phyloP scores from a whole-genome alignment of 768 basidiomycete species.

The Rhodotorula kratochvilovae region DNA sequence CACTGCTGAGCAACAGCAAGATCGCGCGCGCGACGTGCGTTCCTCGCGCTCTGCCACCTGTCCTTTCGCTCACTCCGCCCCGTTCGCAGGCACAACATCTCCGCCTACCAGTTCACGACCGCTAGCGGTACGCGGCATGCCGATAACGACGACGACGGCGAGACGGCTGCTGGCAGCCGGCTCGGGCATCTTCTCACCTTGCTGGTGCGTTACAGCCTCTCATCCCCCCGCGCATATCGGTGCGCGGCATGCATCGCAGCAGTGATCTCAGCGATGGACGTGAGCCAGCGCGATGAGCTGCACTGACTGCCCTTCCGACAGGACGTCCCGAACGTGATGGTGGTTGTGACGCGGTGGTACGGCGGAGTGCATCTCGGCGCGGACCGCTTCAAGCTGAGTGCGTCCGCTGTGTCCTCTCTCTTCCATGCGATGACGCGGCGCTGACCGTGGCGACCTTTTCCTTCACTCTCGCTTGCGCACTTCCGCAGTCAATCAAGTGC shows the following conservation, averaged over 20 bases:
- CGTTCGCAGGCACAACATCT: constrained; percentile 53
- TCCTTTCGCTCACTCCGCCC: neutral
- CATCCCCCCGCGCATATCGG: too few relatives aligned
- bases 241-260: too few relatives aligned
- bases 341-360: constrained; percentile 89
- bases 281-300: too few relatives aligned
- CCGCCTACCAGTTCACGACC: constrained; percentile 13
- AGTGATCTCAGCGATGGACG: neutral
- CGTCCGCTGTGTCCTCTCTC: neutral
- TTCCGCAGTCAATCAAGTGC: neutral
- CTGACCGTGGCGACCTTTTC: neutral
- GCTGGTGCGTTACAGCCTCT: constrained; percentile 54
- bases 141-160: constrained; percentile 96
- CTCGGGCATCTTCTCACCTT: constrained; percentile 87
- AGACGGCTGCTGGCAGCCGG: constrained; percentile 84
- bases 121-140: constrained; percentile 13
- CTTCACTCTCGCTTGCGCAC: neutral
- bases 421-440: too few relatives aligned
- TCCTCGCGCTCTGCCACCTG: too few relatives aligned
- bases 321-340: constrained; percentile 61
- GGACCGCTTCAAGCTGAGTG: constrained; percentile 58
- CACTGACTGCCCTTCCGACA: neutral
- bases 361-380: constrained; percentile 77
- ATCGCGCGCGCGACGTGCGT: constrained; percentile 54
- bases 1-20: constrained; percentile 66